phyloP scores from a whole-genome alignment of 1,284 basidiomycete genomes.

The Pseudozyma sp. region DNA sequence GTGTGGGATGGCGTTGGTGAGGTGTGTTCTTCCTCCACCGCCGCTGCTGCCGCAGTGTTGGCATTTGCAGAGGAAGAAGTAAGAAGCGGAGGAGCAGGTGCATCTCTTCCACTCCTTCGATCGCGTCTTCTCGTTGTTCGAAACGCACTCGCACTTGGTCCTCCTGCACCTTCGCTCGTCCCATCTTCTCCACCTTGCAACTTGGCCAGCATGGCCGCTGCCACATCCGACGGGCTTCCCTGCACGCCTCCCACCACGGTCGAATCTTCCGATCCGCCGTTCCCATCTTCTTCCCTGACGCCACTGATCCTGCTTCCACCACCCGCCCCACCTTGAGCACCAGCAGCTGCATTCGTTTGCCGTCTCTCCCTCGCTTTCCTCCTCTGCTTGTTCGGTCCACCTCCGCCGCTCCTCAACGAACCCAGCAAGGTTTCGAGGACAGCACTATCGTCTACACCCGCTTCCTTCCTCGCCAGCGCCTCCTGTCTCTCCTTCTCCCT shows the following conservation, averaged over 20 bases:
- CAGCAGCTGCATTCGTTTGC: conserved; percentile 37
- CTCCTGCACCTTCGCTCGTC: background rate
- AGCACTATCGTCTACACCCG: conserved; percentile 64
- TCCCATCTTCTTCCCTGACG: no score
- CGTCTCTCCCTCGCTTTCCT: conserved; percentile 57
- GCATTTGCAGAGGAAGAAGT: background rate
- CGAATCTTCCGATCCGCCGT: conserved; percentile 27
- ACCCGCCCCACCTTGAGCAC: background rate
- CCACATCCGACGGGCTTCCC: conserved; percentile 56
- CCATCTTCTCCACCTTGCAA: conserved; percentile 55
- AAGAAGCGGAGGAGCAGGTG: background rate
- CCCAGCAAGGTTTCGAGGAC: conserved; percentile 67
- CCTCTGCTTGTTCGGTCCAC: conserved; percentile 58
- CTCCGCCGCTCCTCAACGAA: conserved; percentile 60
- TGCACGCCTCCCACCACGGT: conserved; percentile 6
- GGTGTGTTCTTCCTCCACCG: background rate
- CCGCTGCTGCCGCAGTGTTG: background rate
- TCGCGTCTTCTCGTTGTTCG: conserved; percentile 38
- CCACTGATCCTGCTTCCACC: background rate
- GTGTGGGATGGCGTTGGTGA: conserved; percentile 14
- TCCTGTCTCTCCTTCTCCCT: conserved; percentile 63
- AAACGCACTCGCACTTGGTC: conserved; percentile 30
- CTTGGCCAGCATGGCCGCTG: conserved; percentile 64
- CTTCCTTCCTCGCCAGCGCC: conserved; percentile 63
- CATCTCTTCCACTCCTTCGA: conserved; percentile 36